Percentiles rank a stretch among this genome's conserved stretches.
Evolutionary conservation across 768 basidiomycete genomes (phyloP).

Genomic region (Dendrothele bispora): DNA sequence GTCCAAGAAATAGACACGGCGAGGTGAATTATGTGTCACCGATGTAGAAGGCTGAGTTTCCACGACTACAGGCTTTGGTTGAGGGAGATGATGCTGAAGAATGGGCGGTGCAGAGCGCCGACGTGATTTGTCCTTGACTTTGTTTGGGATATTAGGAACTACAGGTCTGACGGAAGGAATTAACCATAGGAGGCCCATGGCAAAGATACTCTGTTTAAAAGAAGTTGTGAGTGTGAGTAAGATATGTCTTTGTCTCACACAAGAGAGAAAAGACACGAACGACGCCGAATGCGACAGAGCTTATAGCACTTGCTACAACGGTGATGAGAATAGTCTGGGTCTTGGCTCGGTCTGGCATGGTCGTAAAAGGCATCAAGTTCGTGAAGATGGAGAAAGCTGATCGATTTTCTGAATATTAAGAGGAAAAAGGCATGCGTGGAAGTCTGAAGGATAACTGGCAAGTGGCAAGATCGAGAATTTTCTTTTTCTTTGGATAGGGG

Average conservation of each 20-base stretch:
- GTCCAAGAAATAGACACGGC: constrained; percentile 21
- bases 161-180: constrained; percentile 14
- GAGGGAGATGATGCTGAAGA: constrained; percentile 6
- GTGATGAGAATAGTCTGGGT: constrained; percentile 17
- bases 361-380: constrained; percentile 10
- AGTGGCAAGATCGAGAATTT: too few species aligned
- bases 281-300: constrained; percentile 23
- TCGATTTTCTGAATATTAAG: too few species aligned
- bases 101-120: constrained; percentile 22
- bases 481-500: too few species aligned
- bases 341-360: constrained; percentile 8
- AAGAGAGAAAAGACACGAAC: constrained; percentile 12
- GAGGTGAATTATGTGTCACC: constrained; percentile 5
- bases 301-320: constrained; percentile 19
- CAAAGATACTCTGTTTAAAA: constrained; percentile 23
- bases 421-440: too few species aligned
- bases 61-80: not conserved
- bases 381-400: too few species aligned
- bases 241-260: too few species aligned
- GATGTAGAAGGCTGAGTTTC: constrained; percentile 1
- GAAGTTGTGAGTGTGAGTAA: not conserved
- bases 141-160: constrained; percentile 14
- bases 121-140: constrained; percentile 11
- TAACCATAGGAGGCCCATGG: constrained; percentile 22
- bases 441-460: too few species aligned